Base-by-base conservation (phyloP, 2,329 filamentous ascomycete species). In the Fusarium stilboides region DNA sequence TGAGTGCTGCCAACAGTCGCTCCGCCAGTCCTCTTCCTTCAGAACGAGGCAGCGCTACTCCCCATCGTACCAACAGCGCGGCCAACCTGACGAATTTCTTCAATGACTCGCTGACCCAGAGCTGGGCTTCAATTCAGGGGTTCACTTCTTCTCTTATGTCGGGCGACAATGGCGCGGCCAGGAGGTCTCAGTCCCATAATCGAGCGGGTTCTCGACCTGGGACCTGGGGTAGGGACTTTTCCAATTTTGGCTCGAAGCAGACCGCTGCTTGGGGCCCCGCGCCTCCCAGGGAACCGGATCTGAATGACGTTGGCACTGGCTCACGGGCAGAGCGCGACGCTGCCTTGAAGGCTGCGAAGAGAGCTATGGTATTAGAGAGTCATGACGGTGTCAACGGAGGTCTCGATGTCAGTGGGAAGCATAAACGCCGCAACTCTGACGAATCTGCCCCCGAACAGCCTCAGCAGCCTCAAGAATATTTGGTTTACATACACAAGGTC, bases 401-500 rank as follows among this genome's bases (percentile, higher is more conserved):
- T 3, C 75, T 90, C 42, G 87, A 91, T 70, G 80, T 86, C 26
- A 77, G 81, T 3, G 85, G 87, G 26, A 84, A 81, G 65, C 87
- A 84, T 76, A 93, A 93, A 80, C 86, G 89, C 71, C 85, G 91
- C 69, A 90, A 86, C 49, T 93, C 91, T 6, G 90, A 93, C 72
- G 91, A 93, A 53, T 74, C 81, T n/a, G 57, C 78, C 28, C 70
- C 78, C 31, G 67, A 77, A 12, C 87, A 90, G 51, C 85, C 89
- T 33, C 89, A 91, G 34, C 89, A 91, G 34, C 85, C 89, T 50
- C 86, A 89, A 71, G 92, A 97, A 71, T 92, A 93, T 22, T 82
- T 98, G 67, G 94, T 95, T 19, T 99, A 98, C 78, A 85, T 98
- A 52, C 96, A 99, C 80, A 90, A 92, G 74, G 93, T 98, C 19